phyloP scores from a whole-genome alignment of 106 monocot species.

The Vanilla planifolia region DNA sequence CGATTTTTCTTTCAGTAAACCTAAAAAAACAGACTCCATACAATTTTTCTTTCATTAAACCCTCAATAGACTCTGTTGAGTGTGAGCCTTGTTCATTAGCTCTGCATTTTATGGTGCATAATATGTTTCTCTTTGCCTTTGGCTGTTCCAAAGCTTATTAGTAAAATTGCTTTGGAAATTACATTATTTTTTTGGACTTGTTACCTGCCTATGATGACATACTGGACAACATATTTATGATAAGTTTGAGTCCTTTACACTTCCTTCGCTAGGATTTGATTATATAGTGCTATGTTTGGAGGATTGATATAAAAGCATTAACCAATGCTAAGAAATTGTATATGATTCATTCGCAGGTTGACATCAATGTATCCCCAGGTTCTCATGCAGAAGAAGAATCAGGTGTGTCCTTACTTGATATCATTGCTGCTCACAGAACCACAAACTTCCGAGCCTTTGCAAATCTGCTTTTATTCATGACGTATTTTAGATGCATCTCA shows the following conservation, averaged over 20 bases:
- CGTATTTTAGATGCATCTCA: background rate
- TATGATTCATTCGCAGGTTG: conserved; percentile 39
- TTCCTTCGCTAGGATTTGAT: background rate
- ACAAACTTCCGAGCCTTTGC: too few species aligned
- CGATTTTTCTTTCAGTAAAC: too few species aligned
- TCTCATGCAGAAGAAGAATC: conserved; percentile 80
- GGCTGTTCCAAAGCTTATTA: too few species aligned
- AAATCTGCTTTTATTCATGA: background rate
- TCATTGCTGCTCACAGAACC: too few species aligned
- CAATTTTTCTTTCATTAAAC: too few species aligned
- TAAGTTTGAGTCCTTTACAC: background rate
- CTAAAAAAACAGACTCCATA: too few species aligned
- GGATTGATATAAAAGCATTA: background rate
- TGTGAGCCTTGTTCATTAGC: too few species aligned
- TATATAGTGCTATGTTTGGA: too few species aligned
- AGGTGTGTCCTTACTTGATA: conserved; percentile 32
- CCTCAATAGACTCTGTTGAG: too few species aligned
- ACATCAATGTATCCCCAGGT: conserved; percentile 77
- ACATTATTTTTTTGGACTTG: background rate
- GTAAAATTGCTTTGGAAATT: background rate
- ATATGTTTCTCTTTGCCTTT: too few species aligned
- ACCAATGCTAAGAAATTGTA: conserved; percentile 3
- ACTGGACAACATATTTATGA: background rate
- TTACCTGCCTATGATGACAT: background rate
- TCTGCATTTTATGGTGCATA: too few species aligned